These are phyloP conservation scores for Termitomyces eurrhizus DNA, from an alignment of 768 basidiomycete species.

Conservation along the genomic window DNA sequence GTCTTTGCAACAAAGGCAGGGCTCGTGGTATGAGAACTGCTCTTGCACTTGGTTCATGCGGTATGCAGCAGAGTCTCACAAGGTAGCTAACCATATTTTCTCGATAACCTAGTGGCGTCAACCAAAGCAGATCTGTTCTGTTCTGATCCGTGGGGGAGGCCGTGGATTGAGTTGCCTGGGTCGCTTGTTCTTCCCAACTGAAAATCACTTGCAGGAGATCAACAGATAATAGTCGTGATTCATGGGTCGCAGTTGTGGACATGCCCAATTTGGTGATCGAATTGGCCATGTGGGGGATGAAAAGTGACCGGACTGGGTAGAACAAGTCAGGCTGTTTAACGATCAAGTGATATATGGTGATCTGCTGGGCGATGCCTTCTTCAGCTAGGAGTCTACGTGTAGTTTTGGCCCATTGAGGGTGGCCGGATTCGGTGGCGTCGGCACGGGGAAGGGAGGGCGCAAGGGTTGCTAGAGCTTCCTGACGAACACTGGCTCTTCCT, in stretches of 20 bases:
- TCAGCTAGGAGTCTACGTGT: slow-evolving; percentile 85
- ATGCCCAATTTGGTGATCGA: slow-evolving; percentile 88
- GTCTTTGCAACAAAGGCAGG: slow-evolving; percentile 62
- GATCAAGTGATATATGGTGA: slow-evolving; percentile 89
- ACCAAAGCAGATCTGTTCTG: slow-evolving; percentile 44
- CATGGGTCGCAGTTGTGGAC: slow-evolving; percentile 60
- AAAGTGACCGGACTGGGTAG: slow-evolving; percentile 88
- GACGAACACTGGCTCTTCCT: slow-evolving; percentile 75
- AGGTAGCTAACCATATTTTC: slow-evolving; percentile 95
- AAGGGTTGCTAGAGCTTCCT: slow-evolving; percentile 81
- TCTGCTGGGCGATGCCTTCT: slow-evolving; percentile 70
- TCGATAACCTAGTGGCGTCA: slow-evolving; percentile 73
- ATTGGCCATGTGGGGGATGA: slow-evolving; percentile 91
- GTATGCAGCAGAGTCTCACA: slow-evolving; percentile 80
- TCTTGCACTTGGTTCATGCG: slow-evolving; percentile 49
- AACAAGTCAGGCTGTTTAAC: slow-evolving; percentile 89
- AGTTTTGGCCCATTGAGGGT: slow-evolving; percentile 80
- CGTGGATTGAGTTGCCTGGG: slow-evolving; percentile 20
- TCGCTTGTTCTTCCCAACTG: slow-evolving; percentile 83
- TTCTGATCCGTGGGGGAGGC: slow-evolving; percentile 18
- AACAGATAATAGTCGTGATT: slow-evolving; percentile 82
- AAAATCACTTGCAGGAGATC: slow-evolving; percentile 92
- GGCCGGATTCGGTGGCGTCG: slow-evolving; percentile 52
- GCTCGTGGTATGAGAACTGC: slow-evolving; percentile 57
- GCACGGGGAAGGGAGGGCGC: slow-evolving; percentile 75